Conservation (phyloP, 352 stramenopile species). For the Albugo candida region DNA sequence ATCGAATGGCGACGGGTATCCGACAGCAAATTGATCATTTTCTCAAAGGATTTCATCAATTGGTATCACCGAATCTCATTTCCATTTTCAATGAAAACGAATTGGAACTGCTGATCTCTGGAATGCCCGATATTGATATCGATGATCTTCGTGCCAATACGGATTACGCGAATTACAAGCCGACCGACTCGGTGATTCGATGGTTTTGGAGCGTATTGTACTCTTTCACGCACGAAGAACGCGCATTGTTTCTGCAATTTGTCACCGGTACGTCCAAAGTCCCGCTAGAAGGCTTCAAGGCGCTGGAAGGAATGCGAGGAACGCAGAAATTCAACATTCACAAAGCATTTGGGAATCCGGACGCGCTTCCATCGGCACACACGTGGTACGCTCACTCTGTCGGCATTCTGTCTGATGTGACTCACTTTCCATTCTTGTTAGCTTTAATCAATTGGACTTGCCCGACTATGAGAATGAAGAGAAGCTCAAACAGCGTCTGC, state of each 20-base stretch:
- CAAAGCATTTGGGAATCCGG: constrained; percentile 86
- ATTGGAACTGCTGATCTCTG: constrained; percentile 83
- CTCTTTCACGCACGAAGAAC: constrained; percentile 80
- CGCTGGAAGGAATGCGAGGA: constrained; percentile 96
- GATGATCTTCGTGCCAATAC: constrained; percentile 86
- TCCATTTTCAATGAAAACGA: constrained; percentile 90
- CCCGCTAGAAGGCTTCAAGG: constrained; percentile 95
- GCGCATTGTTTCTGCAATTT: constrained; percentile 85
- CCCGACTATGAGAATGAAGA: constrained; percentile 96
- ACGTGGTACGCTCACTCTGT: constrained; percentile 70
- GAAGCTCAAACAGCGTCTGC: constrained; percentile 91
- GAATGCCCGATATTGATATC: constrained; percentile 88
- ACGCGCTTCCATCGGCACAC: constrained; percentile 83
- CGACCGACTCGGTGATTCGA: constrained; percentile 75
- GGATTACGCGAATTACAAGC: constrained; percentile 86
- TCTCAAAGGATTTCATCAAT: constrained; percentile 79
- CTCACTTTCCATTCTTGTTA: constrained; percentile 12
- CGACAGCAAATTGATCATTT: constrained; percentile 86
- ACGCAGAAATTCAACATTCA: constrained; percentile 99
- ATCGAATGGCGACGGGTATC: constrained; percentile 98
- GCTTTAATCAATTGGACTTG: constrained; percentile 98
- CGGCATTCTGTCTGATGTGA: constrained; percentile 4
- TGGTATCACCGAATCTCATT: constrained; percentile 80
- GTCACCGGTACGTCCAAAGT: constrained; percentile 85
- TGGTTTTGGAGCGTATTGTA: constrained; percentile 91